Conservation (phyloP, 805 yeast genomes). For the Metschnikowia matae region DNA sequence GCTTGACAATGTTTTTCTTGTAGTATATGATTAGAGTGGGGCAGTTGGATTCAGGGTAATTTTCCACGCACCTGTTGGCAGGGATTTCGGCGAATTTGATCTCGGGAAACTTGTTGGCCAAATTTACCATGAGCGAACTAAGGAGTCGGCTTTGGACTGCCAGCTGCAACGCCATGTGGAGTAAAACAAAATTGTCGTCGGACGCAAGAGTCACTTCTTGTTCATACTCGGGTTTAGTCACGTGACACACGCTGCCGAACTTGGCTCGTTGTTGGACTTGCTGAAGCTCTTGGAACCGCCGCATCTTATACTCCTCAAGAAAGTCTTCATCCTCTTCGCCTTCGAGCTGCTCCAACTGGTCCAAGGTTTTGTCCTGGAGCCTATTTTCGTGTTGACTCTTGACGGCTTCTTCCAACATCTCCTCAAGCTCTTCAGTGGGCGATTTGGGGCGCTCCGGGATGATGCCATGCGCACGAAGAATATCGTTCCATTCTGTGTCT, state of each 20-base stretch:
- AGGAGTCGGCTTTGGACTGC: constrained; percentile 72
- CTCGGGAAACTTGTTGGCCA: constrained; percentile 71
- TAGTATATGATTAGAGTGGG: constrained; percentile 86
- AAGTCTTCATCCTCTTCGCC: constrained; percentile 94
- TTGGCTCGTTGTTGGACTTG: constrained; percentile 52
- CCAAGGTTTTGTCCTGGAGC: constrained; percentile 68
- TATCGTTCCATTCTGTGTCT: constrained; percentile 99
- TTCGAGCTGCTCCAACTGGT: constrained; percentile 82
- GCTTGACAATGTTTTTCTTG: constrained; percentile 74
- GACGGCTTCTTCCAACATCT: constrained; percentile 80
- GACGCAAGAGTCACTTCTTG: constrained; percentile 83
- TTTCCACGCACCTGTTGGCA: constrained; percentile 87
- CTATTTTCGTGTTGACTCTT: constrained; percentile 77
- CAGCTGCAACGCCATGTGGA: constrained; percentile 70
- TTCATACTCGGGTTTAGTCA: constrained; percentile 85
- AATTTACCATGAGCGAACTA: constrained; percentile 48
- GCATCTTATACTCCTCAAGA: constrained; percentile 67
- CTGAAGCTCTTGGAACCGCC: constrained; percentile 71
- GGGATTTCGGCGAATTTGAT: constrained; percentile 89
- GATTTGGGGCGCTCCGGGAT: constrained; percentile 90
- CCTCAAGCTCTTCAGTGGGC: constrained; percentile 82
- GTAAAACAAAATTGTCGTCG: constrained; percentile 56
- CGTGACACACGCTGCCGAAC: constrained; percentile 74
- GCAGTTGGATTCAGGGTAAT: constrained; percentile 84
- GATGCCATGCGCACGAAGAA: constrained; percentile 81